Evolutionary conservation across 75 land plant genomes (phyloP), one percentile per base, ranked within the genome.

Genomic region (Pinus albicaulis): DNA sequence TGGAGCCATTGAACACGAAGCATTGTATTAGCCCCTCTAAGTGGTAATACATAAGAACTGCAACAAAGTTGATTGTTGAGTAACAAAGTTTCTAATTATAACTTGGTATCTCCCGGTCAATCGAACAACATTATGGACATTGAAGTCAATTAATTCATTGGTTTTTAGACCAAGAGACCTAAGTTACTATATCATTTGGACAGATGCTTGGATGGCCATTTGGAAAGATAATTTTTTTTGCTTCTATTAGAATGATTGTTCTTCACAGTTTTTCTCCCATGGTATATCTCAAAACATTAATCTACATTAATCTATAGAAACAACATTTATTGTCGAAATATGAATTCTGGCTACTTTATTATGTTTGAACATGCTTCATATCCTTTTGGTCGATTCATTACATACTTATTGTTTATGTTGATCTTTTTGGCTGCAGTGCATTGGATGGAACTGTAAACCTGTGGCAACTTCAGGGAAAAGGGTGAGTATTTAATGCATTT

Each of bases 401-500:
- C 56, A 55, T 56, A 55, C 5, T 73, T 26, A 22, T 73, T 53
- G 25, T 26, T 25, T 11, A 10, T 7, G 13, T 55, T 48, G 57
- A 17, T 53, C 48, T 8, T 73, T 53, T 15, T 53, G 15, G 59
- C 22, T 82, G 74, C 86, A 88, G 90, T 86, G 93, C 93, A 16
- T 81, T 91, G 85, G 93, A 91, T 79, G 93, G 93, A 60, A 20
- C 88, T 7, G 82, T 89, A 60, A 88, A 86, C 63, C 66, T 87
- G 38, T 89, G 94, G 92, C 83, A 87, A 78, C 48, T 92, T 63
- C 85, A 88, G 56, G 73, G 65, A 34, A 86, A 77, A 74, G 90
- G 92, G 90, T 92, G 84, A 3, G 66, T 63, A 6, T 69, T 44
- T 65, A 31, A 19, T 26, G 13, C n/a, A 17, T 71, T 20, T 69